Percentiles rank a stretch among this genome's conserved stretches.
Evolutionary conservation across 75 land plant genomes (phyloP).

Genomic region (Pinus taeda): DNA sequence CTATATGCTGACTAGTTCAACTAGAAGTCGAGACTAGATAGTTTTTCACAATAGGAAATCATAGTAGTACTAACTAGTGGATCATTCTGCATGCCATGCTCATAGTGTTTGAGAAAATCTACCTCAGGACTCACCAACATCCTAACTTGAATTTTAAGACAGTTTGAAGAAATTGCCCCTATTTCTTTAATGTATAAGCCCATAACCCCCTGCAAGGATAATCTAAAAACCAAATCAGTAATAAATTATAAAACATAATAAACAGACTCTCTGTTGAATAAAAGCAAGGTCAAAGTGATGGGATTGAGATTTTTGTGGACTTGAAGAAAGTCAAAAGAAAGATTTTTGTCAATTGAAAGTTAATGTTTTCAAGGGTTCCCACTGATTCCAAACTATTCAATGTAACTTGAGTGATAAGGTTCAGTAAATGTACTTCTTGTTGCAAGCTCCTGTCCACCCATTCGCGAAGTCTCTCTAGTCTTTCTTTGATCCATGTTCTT

Average conservation of each 20-base stretch:
- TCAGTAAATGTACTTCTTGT: constrained; percentile 69
- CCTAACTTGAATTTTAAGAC: not conserved
- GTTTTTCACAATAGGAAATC: not conserved
- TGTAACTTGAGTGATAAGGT: not conserved
- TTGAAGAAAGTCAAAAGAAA: not conserved
- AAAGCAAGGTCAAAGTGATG: not conserved
- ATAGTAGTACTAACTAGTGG: not conserved
- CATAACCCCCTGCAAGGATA: not conserved
- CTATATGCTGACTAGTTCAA: not conserved
- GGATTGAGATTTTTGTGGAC: not conserved
- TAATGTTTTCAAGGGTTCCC: not conserved
- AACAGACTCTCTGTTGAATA: not conserved
- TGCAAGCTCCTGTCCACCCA: constrained; percentile 80
- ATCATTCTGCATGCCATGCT: not conserved
- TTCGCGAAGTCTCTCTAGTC: constrained; percentile 64
- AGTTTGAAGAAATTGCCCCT: not conserved
- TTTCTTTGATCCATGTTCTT: constrained; percentile 77
- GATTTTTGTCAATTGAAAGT: not conserved
- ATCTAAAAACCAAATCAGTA: not conserved
- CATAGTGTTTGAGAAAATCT: not conserved
- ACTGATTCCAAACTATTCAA: no score
- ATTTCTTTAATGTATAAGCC: not conserved
- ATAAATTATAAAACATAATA: not conserved
- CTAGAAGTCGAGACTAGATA: not conserved
- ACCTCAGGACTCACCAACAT: not conserved